These are phyloP conservation scores for Linderina pennispora DNA, from an alignment of 192 early-diverging fungal species.

Conservation along the genomic window DNA sequence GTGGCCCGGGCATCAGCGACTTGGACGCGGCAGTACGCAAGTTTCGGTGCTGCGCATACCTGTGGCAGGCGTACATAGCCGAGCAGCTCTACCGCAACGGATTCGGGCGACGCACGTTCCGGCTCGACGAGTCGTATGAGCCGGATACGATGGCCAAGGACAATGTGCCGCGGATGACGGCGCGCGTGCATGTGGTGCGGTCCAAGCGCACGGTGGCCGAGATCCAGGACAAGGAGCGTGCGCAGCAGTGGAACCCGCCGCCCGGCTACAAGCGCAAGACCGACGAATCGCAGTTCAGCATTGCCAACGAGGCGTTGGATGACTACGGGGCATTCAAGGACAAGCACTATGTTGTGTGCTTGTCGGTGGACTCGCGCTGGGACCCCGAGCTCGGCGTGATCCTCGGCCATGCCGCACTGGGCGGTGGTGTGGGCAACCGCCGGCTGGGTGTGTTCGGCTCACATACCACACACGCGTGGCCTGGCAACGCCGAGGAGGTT, in stretches of 20 bases:
- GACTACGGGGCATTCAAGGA: constrained; percentile 45
- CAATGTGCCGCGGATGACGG: constrained; percentile 41
- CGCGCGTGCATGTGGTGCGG: constrained; percentile 50
- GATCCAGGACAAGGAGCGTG: constrained; percentile 50
- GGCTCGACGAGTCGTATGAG: constrained; percentile 52
- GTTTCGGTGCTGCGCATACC: constrained; percentile 55
- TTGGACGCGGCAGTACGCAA: constrained; percentile 50
- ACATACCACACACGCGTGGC: constrained; percentile 60
- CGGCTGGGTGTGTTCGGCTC: constrained; percentile 65
- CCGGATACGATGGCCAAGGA: constrained; percentile 52
- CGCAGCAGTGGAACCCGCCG: constrained; percentile 52
- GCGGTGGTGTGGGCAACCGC: constrained; percentile 48
- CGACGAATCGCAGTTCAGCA: constrained; percentile 42
- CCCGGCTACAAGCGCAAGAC: constrained; percentile 29
- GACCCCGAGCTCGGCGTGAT: constrained; percentile 46
- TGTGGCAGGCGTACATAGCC: constrained; percentile 69
- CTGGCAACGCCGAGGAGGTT: constrained; percentile 53
- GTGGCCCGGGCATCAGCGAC: constrained; percentile 34
- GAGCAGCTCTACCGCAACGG: constrained; percentile 65
- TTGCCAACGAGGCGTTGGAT: constrained; percentile 47
- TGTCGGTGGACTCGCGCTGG: constrained; percentile 57
- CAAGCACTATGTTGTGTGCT: constrained; percentile 46
- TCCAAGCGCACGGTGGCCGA: constrained; percentile 48
- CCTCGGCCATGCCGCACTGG: constrained; percentile 59
- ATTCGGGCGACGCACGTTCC: constrained; percentile 63